phyloP scores from a whole-genome alignment of 140 eudicot genomes.

The Anethum foeniculum region DNA sequence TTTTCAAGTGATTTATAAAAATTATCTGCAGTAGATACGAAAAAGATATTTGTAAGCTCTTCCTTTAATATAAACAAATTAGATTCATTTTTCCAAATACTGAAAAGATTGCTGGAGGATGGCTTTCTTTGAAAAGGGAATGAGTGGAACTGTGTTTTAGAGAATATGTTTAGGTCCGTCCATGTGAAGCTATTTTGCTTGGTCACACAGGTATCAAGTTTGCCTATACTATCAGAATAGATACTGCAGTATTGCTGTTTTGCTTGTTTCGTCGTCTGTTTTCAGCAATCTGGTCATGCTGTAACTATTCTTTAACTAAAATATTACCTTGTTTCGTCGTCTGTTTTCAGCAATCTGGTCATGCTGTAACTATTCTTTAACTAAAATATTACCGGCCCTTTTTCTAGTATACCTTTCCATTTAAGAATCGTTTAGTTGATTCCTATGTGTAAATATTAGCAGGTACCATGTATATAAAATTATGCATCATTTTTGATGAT shows the following conservation, averaged over 20 bases:
- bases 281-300: constrained; percentile 4
- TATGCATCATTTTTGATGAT: neutral
- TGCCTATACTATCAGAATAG: neutral
- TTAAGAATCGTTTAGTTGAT: neutral
- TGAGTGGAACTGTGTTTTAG: neutral
- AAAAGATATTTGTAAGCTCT: neutral
- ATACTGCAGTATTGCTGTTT: neutral
- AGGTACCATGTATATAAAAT: neutral
- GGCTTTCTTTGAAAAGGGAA: neutral
- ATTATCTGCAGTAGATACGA: neutral
- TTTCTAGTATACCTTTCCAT: neutral
- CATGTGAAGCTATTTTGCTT: neutral
- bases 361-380: neutral
- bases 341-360: constrained; percentile 5
- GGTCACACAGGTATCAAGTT: neutral
- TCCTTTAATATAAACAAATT: neutral
- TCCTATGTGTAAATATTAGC: neutral
- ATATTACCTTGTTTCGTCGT: neutral
- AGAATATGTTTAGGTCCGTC: neutral
- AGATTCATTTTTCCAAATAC: neutral
- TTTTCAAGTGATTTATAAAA: neutral
- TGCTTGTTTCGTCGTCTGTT: neutral
- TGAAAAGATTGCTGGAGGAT: neutral
- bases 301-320: neutral
- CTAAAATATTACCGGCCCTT: neutral